A percentile compares a stretch with the other conserved stretches of the same genome.
These are phyloP conservation scores for Platanthera guangdongensis DNA, from an alignment of 106 monocot species.

Conservation along the genomic window DNA sequence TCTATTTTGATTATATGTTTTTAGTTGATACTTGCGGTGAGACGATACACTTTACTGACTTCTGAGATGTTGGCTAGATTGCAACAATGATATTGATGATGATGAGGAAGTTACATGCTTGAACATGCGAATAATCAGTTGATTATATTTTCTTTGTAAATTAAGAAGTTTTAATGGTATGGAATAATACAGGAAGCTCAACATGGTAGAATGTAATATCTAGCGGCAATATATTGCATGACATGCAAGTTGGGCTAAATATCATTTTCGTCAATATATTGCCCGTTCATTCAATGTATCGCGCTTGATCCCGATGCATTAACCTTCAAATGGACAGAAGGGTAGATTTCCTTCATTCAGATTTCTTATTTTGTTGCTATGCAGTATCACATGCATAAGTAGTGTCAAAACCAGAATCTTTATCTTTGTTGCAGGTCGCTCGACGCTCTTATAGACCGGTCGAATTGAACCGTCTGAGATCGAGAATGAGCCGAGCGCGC, in stretches of 20 bases:
- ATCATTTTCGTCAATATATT: not conserved
- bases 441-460: too few relatives aligned
- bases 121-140: not conserved
- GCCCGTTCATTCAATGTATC: not conserved
- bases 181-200: not conserved
- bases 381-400: not conserved
- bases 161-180: not conserved
- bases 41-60: too few relatives aligned
- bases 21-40: too few relatives aligned
- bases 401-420: not conserved
- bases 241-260: not conserved
- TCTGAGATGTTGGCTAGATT: too few relatives aligned
- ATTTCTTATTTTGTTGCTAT: not conserved
- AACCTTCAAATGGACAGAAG: not conserved
- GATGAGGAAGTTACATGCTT: too few relatives aligned
- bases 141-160: not conserved
- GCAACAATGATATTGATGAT: too few relatives aligned
- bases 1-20: too few relatives aligned
- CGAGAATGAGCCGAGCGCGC: too few relatives aligned
- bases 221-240: not conserved
- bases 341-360: not conserved
- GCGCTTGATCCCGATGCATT: not conserved
- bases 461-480: too few relatives aligned
- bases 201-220: not conserved
- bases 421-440: too few relatives aligned